phyloP scores from a whole-genome alignment of 768 basidiomycete species.

The Austroboletus eburneus region DNA sequence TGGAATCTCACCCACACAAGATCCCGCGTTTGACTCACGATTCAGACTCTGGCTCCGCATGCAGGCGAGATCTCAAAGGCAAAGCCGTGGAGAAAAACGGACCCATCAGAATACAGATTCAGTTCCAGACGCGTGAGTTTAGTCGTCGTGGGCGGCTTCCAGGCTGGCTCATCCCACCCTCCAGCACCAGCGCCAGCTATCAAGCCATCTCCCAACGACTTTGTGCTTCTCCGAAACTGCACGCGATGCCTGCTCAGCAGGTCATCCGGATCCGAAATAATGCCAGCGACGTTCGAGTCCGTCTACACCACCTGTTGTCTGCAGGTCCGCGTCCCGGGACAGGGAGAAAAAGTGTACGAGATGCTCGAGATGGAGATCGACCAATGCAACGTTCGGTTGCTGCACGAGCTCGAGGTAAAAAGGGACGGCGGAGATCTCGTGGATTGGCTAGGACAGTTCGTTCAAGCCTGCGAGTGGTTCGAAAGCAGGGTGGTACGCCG shows the following conservation, averaged over 20 bases:
- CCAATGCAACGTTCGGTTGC: constrained; percentile 42
- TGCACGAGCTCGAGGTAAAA: constrained; percentile 32
- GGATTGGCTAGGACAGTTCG: constrained; percentile 58
- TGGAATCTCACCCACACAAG: constrained; percentile 62
- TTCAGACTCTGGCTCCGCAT: constrained; percentile 65
- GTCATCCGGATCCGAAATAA: constrained; percentile 23
- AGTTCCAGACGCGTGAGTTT: constrained; percentile 38
- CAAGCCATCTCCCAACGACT: constrained; percentile 10
- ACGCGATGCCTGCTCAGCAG: constrained; percentile 41
- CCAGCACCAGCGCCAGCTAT: constrained; percentile 11
- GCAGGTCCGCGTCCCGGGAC: constrained; percentile 47
- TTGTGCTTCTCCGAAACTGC: constrained; percentile 32
- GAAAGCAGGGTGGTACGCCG: constrained; percentile 52
- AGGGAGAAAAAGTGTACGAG: constrained; percentile 57
- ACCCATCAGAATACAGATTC: constrained; percentile 46
- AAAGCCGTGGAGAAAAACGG: constrained; percentile 27
- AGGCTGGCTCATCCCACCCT: background rate
- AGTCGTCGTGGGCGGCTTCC: background rate
- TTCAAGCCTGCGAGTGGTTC: constrained; percentile 57
- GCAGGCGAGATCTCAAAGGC: constrained; percentile 40
- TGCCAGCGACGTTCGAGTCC: constrained; percentile 50
- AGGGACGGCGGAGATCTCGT: constrained; percentile 27
- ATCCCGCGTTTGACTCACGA: constrained; percentile 61
- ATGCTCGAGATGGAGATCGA: constrained; percentile 59
- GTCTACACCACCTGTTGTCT: constrained; percentile 57